These are phyloP conservation scores for Pyrenochaeta sp. DNA, from an alignment of 2,329 filamentous ascomycete genomes.

Conservation along the genomic window DNA sequence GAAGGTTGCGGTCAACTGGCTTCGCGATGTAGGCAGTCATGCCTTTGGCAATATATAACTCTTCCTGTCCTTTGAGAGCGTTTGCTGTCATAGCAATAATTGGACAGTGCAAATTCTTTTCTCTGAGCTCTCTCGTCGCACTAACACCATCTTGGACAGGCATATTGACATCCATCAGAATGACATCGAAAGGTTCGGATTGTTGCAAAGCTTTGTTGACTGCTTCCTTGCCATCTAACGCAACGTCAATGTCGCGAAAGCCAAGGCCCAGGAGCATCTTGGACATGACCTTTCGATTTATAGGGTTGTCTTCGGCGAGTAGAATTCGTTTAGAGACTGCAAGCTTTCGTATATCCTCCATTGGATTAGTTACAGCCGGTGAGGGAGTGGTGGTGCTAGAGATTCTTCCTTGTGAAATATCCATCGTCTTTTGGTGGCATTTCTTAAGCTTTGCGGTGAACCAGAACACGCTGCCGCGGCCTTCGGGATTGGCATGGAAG, in stretches of 20 bases:
- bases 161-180: conserved; percentile 49
- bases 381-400: conserved; percentile 11
- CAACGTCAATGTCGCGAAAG: conserved; percentile 46
- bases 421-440: conserved; percentile 29
- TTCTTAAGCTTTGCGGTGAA: conserved; percentile 53
- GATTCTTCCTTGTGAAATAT: conserved; percentile 19
- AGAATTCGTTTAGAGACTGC: conserved; percentile 41
- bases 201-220: conserved; percentile 33
- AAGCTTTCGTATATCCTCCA: conserved; percentile 29
- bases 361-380: conserved; percentile 15
- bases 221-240: conserved; percentile 53
- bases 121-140: conserved; percentile 36
- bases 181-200: conserved; percentile 32
- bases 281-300: conserved; percentile 57
- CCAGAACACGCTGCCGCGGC: conserved; percentile 60
- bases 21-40: conserved; percentile 66
- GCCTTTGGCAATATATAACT: conserved; percentile 61
- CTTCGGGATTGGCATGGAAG: conserved; percentile 55
- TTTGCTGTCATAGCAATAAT: conserved; percentile 66
- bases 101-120: conserved; percentile 38
- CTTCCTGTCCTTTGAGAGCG: conserved; percentile 63
- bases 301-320: conserved; percentile 57
- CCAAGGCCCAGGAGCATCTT: conserved; percentile 54
- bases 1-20: conserved; percentile 59
- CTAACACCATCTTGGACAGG: conserved; percentile 41